These are phyloP conservation scores for Microascus cirrosus DNA, from an alignment of 2,329 filamentous ascomycete genomes.

Conservation along the genomic window DNA sequence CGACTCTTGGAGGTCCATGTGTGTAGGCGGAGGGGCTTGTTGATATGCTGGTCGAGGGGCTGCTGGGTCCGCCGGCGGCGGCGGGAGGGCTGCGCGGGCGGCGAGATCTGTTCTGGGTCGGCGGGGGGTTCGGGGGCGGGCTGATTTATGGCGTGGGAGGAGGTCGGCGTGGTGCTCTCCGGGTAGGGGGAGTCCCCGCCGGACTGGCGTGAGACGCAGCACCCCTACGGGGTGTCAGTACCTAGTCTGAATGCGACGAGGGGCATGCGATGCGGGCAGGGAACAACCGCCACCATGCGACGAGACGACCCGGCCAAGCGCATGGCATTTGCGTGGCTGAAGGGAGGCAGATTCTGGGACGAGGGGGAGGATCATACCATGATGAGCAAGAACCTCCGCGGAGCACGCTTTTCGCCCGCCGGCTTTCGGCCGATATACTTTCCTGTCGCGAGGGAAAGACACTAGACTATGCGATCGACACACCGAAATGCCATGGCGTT, in stretches of 20 bases:
- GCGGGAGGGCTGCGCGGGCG: constrained; percentile 7
- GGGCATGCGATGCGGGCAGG: background rate
- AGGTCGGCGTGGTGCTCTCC: constrained; percentile 34
- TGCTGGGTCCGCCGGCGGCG: constrained; percentile 21
- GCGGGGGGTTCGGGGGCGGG: constrained; percentile 15
- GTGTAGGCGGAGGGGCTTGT: constrained; percentile 55
- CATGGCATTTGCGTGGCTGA: background rate
- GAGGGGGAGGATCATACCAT: background rate
- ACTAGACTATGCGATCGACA: background rate
- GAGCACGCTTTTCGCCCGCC: background rate
- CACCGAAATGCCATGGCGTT: constrained; percentile 2
- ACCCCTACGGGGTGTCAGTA: background rate
- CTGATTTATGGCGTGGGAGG: constrained; percentile 41
- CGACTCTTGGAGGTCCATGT: constrained; percentile 53
- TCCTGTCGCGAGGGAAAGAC: background rate
- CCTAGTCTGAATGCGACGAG: background rate
- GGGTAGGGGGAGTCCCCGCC: constrained; percentile 44
- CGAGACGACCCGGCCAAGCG: no score
- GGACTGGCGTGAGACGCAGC: constrained; percentile 16
- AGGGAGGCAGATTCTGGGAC: background rate
- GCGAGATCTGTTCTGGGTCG: constrained; percentile 8
- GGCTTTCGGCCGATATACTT: background rate
- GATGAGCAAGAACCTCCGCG: background rate
- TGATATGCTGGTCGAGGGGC: constrained; percentile 53
- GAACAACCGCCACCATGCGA: background rate